Base-by-base conservation (phyloP, 106 monocot species). In the Iris macrosiphon region DNA sequence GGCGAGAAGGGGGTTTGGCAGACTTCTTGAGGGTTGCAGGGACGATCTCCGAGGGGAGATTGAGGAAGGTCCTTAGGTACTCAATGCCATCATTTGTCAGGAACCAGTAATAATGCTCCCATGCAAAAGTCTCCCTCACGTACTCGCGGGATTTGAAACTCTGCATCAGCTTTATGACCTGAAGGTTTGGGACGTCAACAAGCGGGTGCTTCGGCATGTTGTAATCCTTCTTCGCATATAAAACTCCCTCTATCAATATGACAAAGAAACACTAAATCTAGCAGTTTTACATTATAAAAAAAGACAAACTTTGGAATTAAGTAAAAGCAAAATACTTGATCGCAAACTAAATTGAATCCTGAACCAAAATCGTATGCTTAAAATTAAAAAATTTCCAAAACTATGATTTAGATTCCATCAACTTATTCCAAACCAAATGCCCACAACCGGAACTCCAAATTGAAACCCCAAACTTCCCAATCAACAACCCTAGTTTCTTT, bases 71-170 rank as follows among this genome's bases (percentile, higher is more conserved):
- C 16, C 75, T 19, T 14, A 81, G 67, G 29, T 52, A 59, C 63
- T 76, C 81, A 25, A 81, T 81, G 10, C 81, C 75, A n/a, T 81
- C 75, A 13, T 75, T 81, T 31, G 81, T 81, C 6, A 81, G 71
- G 62, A 67, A 75, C 81, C 81, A 81, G 67, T 81, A 81, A 63
- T 81, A 81, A 39, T 76, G 67, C 75, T 72, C 71, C 81, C 81
- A 81, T 0, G 72, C 75, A 25, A 81, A 81, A 18, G 81, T 81
- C 53, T 76, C 81, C 32, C 63, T 65, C 24, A 81, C 81, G 32
- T 63, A 77, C 66, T 75, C 76, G 49, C 38, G 53, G 0, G 76
- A 82, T 24, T 76, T 76, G 72, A 82, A 82, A 55, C 81, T 76
- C 67, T 82, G 76, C 81, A 82, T 82, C 26, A 77, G 20, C 63